Evolutionary conservation across 2,329 filamentous ascomycete species (phyloP), one percentile per base, ranked within the genome.

Genomic region (Trichoderma sp.): DNA sequence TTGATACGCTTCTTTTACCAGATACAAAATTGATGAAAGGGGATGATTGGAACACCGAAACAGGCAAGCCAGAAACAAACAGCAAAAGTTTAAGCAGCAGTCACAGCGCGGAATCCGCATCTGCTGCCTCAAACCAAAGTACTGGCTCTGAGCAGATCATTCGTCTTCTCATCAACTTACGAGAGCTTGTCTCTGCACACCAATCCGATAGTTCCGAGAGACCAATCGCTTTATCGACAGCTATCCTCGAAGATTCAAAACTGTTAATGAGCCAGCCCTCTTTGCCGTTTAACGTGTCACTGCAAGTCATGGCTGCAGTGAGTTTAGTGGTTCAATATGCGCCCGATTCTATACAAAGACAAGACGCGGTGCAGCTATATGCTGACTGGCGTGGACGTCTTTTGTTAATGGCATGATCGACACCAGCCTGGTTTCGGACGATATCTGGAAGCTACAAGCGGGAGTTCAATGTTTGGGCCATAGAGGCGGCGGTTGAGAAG

Each of bases 251-350:
- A 4, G 58, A 61, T 37, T 43, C 49, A 1, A 37, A 55, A n/a
- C 30, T 34, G 1, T 46, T 61, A 21, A 43, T 61, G 51, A 21
- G 28, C n/a, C 46, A 49, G n/a, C 24, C 34, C 26, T 46, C 13
- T 7, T 14, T 49, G n/a, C 26, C 30, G 11, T 68, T 68, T 34
- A 68, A 68, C 4, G 56, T 60, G 13, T 49, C 39, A 5, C 5
- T 68, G 32, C 65, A 61, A 46, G 21, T 61, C 14, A 60, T 58
- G 4, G n/a, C 16, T 4, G 65, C 56, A 14, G 37, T 43, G 26
- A 60, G 24, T 4, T 60, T 68, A 21, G 65, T 61, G 18, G 56
- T 49, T 54, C 65, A 54, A 32, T 55, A 68, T 26, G 46, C 65
- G 30, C 34, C 46, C 1, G 6, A 14, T 26, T 46, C 46, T 26